Percentiles rank a stretch among this genome's conserved stretches.
Conservation (phyloP, 148 eudicot species). For the Chenopodium quinoa region DNA sequence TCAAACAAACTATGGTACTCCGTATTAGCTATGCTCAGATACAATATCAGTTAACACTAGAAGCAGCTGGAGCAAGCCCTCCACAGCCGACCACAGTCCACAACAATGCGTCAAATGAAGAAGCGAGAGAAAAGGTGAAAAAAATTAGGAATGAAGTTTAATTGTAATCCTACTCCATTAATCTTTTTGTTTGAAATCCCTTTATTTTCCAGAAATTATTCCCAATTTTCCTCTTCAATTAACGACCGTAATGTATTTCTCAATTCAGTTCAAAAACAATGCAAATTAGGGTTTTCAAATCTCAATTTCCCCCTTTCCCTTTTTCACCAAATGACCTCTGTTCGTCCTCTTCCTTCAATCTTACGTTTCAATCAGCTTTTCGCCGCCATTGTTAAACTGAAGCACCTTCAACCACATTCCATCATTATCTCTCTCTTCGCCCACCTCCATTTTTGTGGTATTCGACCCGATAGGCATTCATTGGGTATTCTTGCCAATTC, state of each 20-base stretch:
- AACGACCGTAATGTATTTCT: background rate
- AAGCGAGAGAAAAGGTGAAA: too few species aligned
- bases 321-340: background rate
- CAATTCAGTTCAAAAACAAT: background rate
- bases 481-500: conserved; percentile 10
- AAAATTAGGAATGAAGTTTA: too few species aligned
- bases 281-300: background rate
- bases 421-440: background rate
- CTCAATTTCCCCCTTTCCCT: background rate
- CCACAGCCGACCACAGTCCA: too few species aligned
- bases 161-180: too few species aligned
- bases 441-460: background rate
- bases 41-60: too few species aligned
- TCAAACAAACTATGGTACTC: too few species aligned
- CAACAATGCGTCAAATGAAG: too few species aligned
- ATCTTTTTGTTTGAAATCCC: too few species aligned
- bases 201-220: too few species aligned
- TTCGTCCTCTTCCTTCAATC: conserved; percentile 1
- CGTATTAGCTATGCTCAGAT: too few species aligned
- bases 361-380: background rate
- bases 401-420: background rate
- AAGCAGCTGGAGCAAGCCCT: too few species aligned
- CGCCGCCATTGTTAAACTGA: background rate
- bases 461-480: background rate
- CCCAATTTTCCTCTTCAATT: background rate